Evolutionary conservation across 768 basidiomycete species (phyloP).

Genomic region (Suillus subaureus): DNA sequence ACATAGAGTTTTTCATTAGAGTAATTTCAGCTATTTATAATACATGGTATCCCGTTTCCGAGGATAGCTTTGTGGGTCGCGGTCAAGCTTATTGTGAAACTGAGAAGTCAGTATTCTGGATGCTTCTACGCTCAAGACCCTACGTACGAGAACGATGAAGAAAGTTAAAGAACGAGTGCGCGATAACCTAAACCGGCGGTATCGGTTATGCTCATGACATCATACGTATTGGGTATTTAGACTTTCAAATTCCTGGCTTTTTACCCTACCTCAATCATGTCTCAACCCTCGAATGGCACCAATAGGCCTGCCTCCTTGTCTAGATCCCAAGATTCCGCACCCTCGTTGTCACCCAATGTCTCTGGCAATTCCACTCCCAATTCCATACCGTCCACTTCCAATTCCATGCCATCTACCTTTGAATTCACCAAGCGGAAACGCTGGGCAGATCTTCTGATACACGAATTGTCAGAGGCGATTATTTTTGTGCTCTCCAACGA

Average conservation of each 20-base stretch:
- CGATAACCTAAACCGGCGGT: background rate
- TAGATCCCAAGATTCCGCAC: background rate
- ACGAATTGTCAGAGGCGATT: constrained; percentile 76
- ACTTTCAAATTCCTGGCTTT: background rate
- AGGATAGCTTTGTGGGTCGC: no score
- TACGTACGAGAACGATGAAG: background rate
- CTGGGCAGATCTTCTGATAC: constrained; percentile 81
- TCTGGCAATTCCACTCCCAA: background rate
- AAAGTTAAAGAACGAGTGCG: background rate
- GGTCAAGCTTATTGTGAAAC: no score
- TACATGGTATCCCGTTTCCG: background rate
- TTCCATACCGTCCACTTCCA: background rate
- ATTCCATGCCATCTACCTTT: constrained; percentile 39
- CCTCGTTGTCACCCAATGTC: constrained; percentile 1
- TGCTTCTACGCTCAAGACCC: background rate
- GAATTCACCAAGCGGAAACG: constrained; percentile 88
- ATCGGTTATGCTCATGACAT: constrained; percentile 5
- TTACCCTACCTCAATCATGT: constrained; percentile 20
- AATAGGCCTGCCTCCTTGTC: background rate
- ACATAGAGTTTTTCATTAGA: constrained; percentile 13
- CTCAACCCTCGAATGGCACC: constrained; percentile 1
- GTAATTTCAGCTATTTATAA: constrained; percentile 7
- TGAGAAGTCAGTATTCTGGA: no score
- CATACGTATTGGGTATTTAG: constrained; percentile 4
- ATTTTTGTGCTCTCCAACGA: constrained; percentile 66